A percentile compares a stretch with the other conserved stretches of the same genome.
Conservation (phyloP, 441 rosid species). For the Caryocar brasiliense region DNA sequence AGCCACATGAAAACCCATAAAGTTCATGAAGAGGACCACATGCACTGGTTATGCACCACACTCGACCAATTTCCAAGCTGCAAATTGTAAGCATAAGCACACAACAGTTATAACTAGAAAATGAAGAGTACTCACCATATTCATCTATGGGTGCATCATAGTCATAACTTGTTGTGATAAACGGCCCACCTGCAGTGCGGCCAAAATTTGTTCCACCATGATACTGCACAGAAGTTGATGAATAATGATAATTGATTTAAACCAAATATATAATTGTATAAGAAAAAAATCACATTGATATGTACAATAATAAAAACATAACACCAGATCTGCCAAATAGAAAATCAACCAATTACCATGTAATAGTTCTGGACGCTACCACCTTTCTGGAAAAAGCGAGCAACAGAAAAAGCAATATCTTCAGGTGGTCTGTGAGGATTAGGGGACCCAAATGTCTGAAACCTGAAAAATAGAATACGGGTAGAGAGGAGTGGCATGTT, state of each 20-base stretch:
- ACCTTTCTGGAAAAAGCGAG: conserved; percentile 89
- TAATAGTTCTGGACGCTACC: conserved; percentile 84
- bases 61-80: neutral
- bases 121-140: conserved; percentile 49
- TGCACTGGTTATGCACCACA: neutral
- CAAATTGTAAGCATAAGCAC: neutral
- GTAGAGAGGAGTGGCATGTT: neutral
- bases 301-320: neutral
- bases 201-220: conserved; percentile 97
- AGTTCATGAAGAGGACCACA: neutral
- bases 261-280: no score
- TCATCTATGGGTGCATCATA: conserved; percentile 97
- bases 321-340: neutral
- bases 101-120: conserved; percentile 1
- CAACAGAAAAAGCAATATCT: conserved; percentile 81
- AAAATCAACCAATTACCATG: conserved; percentile 46
- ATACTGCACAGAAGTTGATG: conserved; percentile 32
- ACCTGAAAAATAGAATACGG: conserved; percentile 39
- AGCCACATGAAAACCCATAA: conserved; percentile 12
- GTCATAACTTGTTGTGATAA: conserved; percentile 92
- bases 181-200: conserved; percentile 93
- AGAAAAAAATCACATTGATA: neutral
- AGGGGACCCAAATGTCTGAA: conserved; percentile 78
- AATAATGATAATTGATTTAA: no score
- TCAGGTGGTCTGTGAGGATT: conserved; percentile 90